These are phyloP conservation scores for Aspergillus latus DNA, from an alignment of 2,329 filamentous ascomycete genomes.

Conservation along the genomic window DNA sequence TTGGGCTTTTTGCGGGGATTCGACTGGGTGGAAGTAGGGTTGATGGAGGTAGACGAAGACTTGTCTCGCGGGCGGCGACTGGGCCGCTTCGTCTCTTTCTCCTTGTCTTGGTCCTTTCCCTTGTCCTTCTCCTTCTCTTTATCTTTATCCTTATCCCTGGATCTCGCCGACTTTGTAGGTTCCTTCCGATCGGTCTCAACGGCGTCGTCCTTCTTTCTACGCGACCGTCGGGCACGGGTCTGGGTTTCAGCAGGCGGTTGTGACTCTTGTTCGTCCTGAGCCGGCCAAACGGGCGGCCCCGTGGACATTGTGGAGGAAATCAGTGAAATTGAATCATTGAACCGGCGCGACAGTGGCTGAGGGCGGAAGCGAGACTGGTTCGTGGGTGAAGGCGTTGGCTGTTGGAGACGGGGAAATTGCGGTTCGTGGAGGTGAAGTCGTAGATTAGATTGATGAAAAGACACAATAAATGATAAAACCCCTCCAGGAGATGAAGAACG, in stretches of 20 bases:
- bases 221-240: slow-evolving; percentile 38
- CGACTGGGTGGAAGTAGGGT: slow-evolving; percentile 7
- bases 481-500: slow-evolving; percentile 8
- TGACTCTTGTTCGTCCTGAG: slow-evolving; percentile 30
- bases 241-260: slow-evolving; percentile 28
- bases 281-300: slow-evolving; percentile 30
- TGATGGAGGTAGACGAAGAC: slow-evolving; percentile 28
- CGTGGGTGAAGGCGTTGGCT: background rate
- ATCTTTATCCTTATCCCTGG: slow-evolving; percentile 24
- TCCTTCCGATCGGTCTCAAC: slow-evolving; percentile 29
- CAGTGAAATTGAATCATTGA: slow-evolving; percentile 16
- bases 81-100: slow-evolving; percentile 26
- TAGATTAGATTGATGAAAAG: slow-evolving; percentile 16
- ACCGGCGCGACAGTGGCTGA: slow-evolving; percentile 6
- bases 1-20: slow-evolving; percentile 51
- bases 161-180: slow-evolving; percentile 25
- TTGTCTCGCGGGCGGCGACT: slow-evolving; percentile 39
- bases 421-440: background rate
- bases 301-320: slow-evolving; percentile 31
- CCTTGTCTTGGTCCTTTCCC: slow-evolving; percentile 23
- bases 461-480: slow-evolving; percentile 21
- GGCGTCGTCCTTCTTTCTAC: slow-evolving; percentile 44
- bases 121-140: slow-evolving; percentile 23
- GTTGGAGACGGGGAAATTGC: slow-evolving; percentile 8
- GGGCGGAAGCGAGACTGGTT: background rate